Base-by-base conservation (phyloP, 148 eudicot genomes). In the Camellia lanceoleosa region DNA sequence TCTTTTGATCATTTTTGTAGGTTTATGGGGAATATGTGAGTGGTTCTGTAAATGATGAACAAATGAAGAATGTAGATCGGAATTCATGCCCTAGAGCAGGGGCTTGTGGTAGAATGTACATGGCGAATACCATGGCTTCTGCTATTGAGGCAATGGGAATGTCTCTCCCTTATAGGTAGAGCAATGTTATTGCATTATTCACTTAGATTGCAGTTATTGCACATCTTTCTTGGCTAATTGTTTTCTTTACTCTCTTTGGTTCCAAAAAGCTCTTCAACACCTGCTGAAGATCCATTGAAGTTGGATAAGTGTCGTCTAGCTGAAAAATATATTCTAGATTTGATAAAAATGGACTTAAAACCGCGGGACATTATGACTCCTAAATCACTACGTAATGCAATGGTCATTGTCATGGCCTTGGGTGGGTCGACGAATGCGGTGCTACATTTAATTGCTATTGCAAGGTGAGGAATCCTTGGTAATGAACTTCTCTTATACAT, bases 351-450 rank as follows among this genome's bases (percentile, higher is more conserved):
- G 97, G 99, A 93, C 83, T 84, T 95, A 82, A 95, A 93, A 82
- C 99, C 99, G 76, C 89, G 91, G 30, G 99, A 95, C 78, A 95
- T 95, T 75, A 93, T 95, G 64, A 95, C 99, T 20, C 92, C 87
- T 62, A 92, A 85, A 83, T 95, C 99, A 10, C 80, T 95, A 47
- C 87, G 89, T 56, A 95, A 95, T 86, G 97, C 99, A 47, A 95
- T 95, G 95, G 99, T 91, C 68, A 82, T 87, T 41, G 97, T 95
- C 78, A 95, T 95, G 99, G 99, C 97, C 85, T 89, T 95, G 79
- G 99, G 99, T 75, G 99, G 99, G 65, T 95, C 99, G 66, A 95
- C 99, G 73, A 95, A 95, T 86, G 99, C 97, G 44, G 99, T 95
- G 66, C 76, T 95, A 86, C 99, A 95, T 86, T 88, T 95, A 82